These are phyloP conservation scores for Plantago rigida DNA, from an alignment of 305 asterid genomes.

Conservation along the genomic window DNA sequence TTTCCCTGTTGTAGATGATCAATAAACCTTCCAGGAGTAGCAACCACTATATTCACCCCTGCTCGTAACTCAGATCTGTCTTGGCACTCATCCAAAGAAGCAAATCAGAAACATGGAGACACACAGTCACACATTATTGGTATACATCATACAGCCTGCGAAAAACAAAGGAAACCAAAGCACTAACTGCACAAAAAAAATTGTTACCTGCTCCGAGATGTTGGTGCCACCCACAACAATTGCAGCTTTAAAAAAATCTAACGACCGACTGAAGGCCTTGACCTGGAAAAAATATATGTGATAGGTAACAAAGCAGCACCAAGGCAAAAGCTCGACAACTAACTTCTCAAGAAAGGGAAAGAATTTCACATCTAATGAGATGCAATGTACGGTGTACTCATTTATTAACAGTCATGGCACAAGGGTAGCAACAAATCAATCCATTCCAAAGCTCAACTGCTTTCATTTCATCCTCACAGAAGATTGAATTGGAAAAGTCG, in stretches of 20 bases:
- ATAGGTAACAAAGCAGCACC: constrained; percentile 11
- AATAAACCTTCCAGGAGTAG: constrained; percentile 83
- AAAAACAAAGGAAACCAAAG: neutral
- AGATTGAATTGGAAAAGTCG: too few relatives aligned
- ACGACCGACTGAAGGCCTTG: constrained; percentile 70
- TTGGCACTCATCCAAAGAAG: constrained; percentile 34
- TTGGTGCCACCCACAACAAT: constrained; percentile 78
- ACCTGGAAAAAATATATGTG: constrained; percentile 42
- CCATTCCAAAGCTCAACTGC: neutral
- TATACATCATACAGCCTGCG: constrained; percentile 7
- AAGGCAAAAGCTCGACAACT: too few relatives aligned
- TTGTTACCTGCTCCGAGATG: constrained; percentile 62
- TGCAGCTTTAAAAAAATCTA: constrained; percentile 62
- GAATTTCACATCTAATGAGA: neutral
- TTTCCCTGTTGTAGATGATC: constrained; percentile 78
- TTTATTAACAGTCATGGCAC: neutral
- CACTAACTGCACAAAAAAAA: constrained; percentile 18
- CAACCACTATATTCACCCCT: constrained; percentile 75
- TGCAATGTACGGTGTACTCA: neutral
- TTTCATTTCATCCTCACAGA: neutral
- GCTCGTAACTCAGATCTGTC: constrained; percentile 71
- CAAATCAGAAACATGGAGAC: constrained; percentile 22
- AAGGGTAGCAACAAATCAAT: neutral
- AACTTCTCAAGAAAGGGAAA: neutral
- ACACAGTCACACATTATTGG: constrained; percentile 7